Evolutionary conservation across 2,329 filamentous ascomycete species (phyloP).

Genomic region (Stemphylium lycopersici): DNA sequence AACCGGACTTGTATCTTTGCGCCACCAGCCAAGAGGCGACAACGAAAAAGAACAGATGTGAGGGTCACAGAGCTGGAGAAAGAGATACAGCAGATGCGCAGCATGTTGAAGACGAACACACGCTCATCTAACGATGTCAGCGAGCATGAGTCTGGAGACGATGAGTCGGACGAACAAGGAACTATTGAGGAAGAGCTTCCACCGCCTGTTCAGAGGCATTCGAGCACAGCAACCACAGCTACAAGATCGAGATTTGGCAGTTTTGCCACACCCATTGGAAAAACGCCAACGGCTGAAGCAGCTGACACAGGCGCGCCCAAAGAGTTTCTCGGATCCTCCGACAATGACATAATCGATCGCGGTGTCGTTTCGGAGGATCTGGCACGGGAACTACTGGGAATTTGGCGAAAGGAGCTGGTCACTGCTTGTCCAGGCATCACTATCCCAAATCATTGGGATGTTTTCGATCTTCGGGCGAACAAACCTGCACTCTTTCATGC

Average conservation of each 20-base stretch:
- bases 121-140: constrained; percentile 32
- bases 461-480: constrained; percentile 32
- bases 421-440: constrained; percentile 39
- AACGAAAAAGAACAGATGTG: constrained; percentile 47
- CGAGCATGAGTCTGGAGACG: constrained; percentile 39
- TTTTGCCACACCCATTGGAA: constrained; percentile 4
- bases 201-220: constrained; percentile 18
- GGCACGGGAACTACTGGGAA: constrained; percentile 36
- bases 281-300: constrained; percentile 10
- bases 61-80: constrained; percentile 46
- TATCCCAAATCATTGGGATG: constrained; percentile 41
- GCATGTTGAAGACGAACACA: constrained; percentile 33
- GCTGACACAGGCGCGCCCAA: constrained; percentile 16
- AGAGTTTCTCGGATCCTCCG: constrained; percentile 30
- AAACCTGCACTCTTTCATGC: constrained; percentile 46
- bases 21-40: constrained; percentile 43
- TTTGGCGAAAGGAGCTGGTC: constrained; percentile 41
- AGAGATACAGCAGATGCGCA: constrained; percentile 45
- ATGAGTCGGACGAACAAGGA: constrained; percentile 30
- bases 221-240: constrained; percentile 16
- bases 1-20: constrained; percentile 43
- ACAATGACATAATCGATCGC: constrained; percentile 46
- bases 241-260: constrained; percentile 13
- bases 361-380: constrained; percentile 37
- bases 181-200: constrained; percentile 24